These are phyloP conservation scores for Solanum infundibuliforme DNA, from an alignment of 257 asterid genomes.

Conservation along the genomic window DNA sequence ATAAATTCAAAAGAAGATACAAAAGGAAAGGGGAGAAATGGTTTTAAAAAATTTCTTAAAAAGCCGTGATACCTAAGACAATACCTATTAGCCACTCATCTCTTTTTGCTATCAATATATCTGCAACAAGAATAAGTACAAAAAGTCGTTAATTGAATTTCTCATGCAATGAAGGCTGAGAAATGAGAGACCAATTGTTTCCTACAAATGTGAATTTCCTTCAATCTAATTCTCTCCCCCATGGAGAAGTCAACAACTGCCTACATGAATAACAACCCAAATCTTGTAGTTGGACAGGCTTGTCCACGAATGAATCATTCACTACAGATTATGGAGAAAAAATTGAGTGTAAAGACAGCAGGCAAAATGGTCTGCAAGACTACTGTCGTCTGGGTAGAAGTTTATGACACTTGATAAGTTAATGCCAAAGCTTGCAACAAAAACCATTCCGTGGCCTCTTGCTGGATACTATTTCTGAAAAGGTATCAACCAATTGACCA, in stretches of 20 bases:
- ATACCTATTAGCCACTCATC: not conserved
- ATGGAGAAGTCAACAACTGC: not conserved
- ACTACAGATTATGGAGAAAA: not conserved
- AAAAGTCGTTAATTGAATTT: not conserved
- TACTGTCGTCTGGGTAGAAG: not conserved
- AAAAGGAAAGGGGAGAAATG: not conserved
- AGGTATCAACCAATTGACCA: constrained; percentile 26
- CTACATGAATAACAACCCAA: not conserved
- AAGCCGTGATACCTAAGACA: not conserved
- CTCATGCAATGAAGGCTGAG: not conserved
- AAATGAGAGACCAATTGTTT: constrained; percentile 1
- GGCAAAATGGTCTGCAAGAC: not conserved
- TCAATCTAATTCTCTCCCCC: not conserved
- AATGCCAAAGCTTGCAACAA: constrained; percentile 44
- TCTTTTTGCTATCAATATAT: not conserved
- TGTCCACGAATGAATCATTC: constrained; percentile 5
- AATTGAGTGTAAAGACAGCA: not conserved
- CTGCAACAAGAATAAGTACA: not conserved
- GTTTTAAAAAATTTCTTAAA: not conserved
- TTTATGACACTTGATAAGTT: not conserved
- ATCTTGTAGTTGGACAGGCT: constrained; percentile 7
- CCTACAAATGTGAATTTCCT: not conserved
- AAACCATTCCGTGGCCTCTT: constrained; percentile 39
- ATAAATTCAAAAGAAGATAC: not conserved
- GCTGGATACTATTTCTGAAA: constrained; percentile 29